Conservation (phyloP, 345 rosid species). For the Luvunga scandens region DNA sequence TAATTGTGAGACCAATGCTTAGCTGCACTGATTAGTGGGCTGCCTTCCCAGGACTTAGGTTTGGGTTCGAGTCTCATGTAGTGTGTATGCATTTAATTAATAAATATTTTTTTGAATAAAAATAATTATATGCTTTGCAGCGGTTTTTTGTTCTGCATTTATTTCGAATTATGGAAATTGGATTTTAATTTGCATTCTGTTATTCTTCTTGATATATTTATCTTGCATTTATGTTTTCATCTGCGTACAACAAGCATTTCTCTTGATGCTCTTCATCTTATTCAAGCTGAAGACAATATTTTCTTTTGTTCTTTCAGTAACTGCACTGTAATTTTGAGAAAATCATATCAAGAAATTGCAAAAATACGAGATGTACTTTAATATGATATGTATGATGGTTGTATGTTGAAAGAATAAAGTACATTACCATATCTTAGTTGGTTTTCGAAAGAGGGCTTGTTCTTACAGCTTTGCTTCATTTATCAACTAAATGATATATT, state of each 20-base stretch:
- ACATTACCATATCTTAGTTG: not conserved
- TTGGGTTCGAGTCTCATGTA: too few species aligned
- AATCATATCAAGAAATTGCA: not conserved
- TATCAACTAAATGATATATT: not conserved
- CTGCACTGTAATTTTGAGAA: not conserved
- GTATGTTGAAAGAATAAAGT: not conserved
- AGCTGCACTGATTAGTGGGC: too few species aligned
- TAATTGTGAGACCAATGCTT: not conserved
- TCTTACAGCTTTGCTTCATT: not conserved
- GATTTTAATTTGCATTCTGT: not conserved
- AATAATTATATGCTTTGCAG: not conserved
- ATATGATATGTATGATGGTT: not conserved
- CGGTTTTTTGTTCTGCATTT: not conserved
- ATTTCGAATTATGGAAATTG: not conserved
- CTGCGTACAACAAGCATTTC: not conserved
- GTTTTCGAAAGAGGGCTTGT: constrained; percentile 3
- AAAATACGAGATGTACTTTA: not conserved
- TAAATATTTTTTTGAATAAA: too few species aligned
- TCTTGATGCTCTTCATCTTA: not conserved
- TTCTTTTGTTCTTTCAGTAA: not conserved
- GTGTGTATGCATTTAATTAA: too few species aligned
- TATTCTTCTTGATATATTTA: not conserved
- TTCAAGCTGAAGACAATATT: not conserved
- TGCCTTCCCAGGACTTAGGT: too few species aligned
- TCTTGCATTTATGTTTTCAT: not conserved